Base-by-base conservation (phyloP, 768 basidiomycete genomes). In the Psilocybe cubensis region DNA sequence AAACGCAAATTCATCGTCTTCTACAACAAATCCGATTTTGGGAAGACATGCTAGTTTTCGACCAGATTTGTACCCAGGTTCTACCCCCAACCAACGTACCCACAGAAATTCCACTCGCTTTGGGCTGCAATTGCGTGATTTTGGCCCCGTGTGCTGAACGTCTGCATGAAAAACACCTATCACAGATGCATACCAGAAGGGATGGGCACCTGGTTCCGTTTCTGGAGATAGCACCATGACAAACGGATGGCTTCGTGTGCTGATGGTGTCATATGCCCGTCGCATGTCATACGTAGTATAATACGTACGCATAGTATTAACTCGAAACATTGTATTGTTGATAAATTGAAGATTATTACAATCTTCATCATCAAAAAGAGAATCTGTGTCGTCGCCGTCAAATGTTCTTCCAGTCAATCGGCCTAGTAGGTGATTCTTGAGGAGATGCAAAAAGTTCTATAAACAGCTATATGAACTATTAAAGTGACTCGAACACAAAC, bases 101-200 rank as follows among this genome's bases (percentile, higher is more conserved):
- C 75, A 81, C 1, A 83, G 57, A 17, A 82, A 72, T 1, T 78
- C 69, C 63, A 82, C 72, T 0, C 55, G 56, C 6, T 62, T 46
- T 3, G 66, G 50, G 0, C 18, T 8, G 0, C 12, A 21, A 7
- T 50, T 20, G 29, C 29, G n/a, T n/a, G 57, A 56, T 11, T 57
- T 50, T 2, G 58, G 29, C 3, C 61, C 61, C 28, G 45, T 48
- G 29, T 68, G 60, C 21, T 58, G 55, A 1, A 69, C 61, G 23
- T 57, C 53, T 6, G 66, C 59, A 45, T 69, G 66, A 43, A 55
- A 69, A 25, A 68, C 50, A 0, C 63, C 59, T 28, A 70, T 52
- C 5, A 70, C 60, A 10, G 53, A 41, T 3, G 63, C 63, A 61
- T 70, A 68, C 69, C 66, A 70, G 45, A 65, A 68, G 18, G 66